Evolutionary conservation across 495 filamentous ascomycete species (phyloP).

Genomic region (Neurospora sp.): DNA sequence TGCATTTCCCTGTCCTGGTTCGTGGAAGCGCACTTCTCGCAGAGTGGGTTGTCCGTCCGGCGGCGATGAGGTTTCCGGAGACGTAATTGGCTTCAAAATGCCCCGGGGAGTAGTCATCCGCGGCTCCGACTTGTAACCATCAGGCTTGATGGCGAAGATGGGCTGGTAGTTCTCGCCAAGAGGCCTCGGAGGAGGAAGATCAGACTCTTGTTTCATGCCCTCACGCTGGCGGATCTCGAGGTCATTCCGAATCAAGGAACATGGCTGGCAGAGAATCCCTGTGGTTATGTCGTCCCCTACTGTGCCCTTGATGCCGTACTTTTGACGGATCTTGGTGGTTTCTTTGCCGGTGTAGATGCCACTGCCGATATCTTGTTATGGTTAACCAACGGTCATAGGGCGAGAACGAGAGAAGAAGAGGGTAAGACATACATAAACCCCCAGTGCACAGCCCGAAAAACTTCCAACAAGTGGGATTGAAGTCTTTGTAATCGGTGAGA

Average conservation of each 20-base stretch:
- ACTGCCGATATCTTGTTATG: slow-evolving; percentile 14
- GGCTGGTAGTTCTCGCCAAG: slow-evolving; percentile 15
- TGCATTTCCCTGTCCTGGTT: not conserved
- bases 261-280: slow-evolving; percentile 20
- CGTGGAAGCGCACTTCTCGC: slow-evolving; percentile 3
- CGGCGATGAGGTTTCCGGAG: not conserved
- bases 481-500: slow-evolving; percentile 11
- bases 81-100: not conserved
- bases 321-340: slow-evolving; percentile 12
- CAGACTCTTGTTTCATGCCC: not conserved
- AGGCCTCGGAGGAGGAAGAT: slow-evolving; percentile 9
- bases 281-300: slow-evolving; percentile 12
- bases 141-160: slow-evolving; percentile 9
- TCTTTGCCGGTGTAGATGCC: slow-evolving; percentile 16
- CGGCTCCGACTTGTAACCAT: slow-evolving; percentile 12
- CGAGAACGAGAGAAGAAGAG: not conserved
- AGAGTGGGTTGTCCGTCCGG: not conserved
- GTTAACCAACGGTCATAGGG: not conserved
- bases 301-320: slow-evolving; percentile 16
- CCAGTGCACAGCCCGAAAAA: slow-evolving; percentile 10
- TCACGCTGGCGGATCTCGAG: slow-evolving; percentile 16
- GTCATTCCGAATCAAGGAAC: slow-evolving; percentile 18
- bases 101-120: slow-evolving; percentile 1
- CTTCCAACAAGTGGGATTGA: slow-evolving; percentile 12
- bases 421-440: slow-evolving; percentile 6